A percentile compares a stretch with the other conserved stretches of the same genome.
phyloP scores from a whole-genome alignment of 2,329 filamentous ascomycete genomes.

The Curvularia sp. region DNA sequence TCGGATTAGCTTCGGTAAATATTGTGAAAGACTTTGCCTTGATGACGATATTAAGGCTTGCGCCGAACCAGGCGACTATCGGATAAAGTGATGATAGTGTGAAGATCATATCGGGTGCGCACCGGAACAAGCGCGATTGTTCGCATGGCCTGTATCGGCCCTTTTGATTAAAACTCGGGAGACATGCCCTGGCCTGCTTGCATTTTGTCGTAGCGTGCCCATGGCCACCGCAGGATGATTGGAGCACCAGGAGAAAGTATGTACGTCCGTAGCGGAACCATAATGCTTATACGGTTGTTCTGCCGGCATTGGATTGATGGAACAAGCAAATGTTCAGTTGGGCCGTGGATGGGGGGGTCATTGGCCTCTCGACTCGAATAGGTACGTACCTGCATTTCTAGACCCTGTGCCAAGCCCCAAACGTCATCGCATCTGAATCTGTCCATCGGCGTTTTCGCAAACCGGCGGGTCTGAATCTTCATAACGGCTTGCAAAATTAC shows the following conservation, averaged over 20 bases:
- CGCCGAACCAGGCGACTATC: slow-evolving; percentile 6
- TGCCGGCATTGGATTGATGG: background rate
- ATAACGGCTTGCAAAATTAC: background rate
- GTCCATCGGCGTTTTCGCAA: background rate
- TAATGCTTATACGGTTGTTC: background rate
- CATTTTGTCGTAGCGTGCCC: slow-evolving; percentile 9
- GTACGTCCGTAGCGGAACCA: too few relatives aligned
- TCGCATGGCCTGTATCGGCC: slow-evolving; percentile 23
- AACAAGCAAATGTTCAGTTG: slow-evolving; percentile 1
- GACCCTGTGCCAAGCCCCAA: slow-evolving; percentile 10
- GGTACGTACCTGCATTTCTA: slow-evolving; percentile 17
- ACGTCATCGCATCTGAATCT: background rate
- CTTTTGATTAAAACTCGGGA: slow-evolving; percentile 11
- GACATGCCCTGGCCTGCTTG: slow-evolving; percentile 11
- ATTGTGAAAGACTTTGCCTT: background rate
- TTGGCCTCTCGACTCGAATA: slow-evolving; percentile 16
- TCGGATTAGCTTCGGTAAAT: background rate
- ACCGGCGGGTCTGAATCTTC: background rate
- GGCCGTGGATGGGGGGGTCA: background rate
- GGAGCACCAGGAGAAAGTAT: background rate
- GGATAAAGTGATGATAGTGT: slow-evolving; percentile 15
- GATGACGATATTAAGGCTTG: slow-evolving; percentile 1
- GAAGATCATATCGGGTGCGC: slow-evolving; percentile 10
- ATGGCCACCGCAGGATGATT: background rate
- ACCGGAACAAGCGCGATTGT: slow-evolving; percentile 14